Evolutionary conservation across 148 eudicot genomes (phyloP).

Genomic region (Amaranthus palmeri): DNA sequence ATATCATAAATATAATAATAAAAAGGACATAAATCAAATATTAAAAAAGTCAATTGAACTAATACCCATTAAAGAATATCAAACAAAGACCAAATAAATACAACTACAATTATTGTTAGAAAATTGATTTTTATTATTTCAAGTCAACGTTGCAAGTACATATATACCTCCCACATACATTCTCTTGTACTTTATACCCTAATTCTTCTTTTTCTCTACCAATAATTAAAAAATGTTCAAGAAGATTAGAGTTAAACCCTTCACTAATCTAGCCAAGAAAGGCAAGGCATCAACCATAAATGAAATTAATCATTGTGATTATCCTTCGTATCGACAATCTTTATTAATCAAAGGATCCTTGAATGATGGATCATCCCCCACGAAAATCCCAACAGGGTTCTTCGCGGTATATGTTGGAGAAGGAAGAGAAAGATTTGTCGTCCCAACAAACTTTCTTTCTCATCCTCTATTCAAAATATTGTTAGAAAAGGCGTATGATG

Average conservation of each 20-base stretch:
- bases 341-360: constrained; percentile 27
- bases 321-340: constrained; percentile 28
- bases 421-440: constrained; percentile 56
- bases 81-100: constrained; percentile 1
- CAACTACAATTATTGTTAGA: constrained; percentile 15
- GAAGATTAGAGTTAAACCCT: constrained; percentile 41
- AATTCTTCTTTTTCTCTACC: not conserved
- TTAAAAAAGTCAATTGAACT: constrained; percentile 14
- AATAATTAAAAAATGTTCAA: constrained; percentile 34
- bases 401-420: constrained; percentile 69
- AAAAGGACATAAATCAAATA: not conserved
- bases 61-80: not conserved
- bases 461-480: constrained; percentile 89
- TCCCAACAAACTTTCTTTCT: constrained; percentile 62
- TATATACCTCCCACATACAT: not conserved
- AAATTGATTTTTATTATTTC: not conserved
- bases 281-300: constrained; percentile 22
- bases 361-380: constrained; percentile 14
- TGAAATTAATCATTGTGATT: not conserved
- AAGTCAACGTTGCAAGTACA: constrained; percentile 14
- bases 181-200: not conserved
- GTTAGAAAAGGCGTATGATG: constrained; percentile 65
- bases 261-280: constrained; percentile 46
- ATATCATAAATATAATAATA: not conserved
- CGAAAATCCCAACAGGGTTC: constrained; percentile 44